Percentiles rank a stretch among this genome's conserved stretches.
These are phyloP conservation scores for Rhododendron williamsianum DNA, from an alignment of 148 eudicot species.

Conservation along the genomic window DNA sequence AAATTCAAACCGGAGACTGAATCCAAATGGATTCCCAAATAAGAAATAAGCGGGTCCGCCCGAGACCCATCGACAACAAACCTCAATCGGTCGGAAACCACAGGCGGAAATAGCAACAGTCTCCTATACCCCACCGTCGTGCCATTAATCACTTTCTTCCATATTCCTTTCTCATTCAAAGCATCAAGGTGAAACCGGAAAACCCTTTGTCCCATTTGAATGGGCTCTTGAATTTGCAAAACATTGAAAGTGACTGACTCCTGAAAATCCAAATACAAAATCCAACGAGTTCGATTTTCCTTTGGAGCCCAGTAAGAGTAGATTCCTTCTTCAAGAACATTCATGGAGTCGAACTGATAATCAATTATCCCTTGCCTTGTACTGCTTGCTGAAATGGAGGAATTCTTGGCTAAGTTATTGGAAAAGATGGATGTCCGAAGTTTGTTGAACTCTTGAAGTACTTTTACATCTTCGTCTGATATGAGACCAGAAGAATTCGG, in stretches of 20 bases:
- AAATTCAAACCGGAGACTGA: constrained; percentile 28
- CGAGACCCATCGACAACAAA: constrained; percentile 49
- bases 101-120: constrained; percentile 40
- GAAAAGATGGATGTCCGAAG: constrained; percentile 59
- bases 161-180: constrained; percentile 30
- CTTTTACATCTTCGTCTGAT: constrained; percentile 61
- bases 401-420: constrained; percentile 44
- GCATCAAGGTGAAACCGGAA: constrained; percentile 51
- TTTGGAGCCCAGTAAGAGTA: constrained; percentile 73
- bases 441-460: constrained; percentile 57
- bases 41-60: constrained; percentile 60
- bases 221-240: constrained; percentile 71
- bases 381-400: constrained; percentile 48
- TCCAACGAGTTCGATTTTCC: constrained; percentile 37
- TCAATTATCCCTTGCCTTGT: constrained; percentile 34
- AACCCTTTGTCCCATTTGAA: constrained; percentile 78
- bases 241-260: constrained; percentile 47
- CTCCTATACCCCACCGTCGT: constrained; percentile 77
- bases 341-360: constrained; percentile 31
- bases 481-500: constrained; percentile 86
- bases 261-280: constrained; percentile 41
- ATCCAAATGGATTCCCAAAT: constrained; percentile 58
- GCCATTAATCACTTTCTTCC: constrained; percentile 42
- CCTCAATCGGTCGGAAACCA: constrained; percentile 40
- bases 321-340: constrained; percentile 50